phyloP scores from a whole-genome alignment of 73 alveolate genomes.

The Paramecium primaurelia region DNA sequence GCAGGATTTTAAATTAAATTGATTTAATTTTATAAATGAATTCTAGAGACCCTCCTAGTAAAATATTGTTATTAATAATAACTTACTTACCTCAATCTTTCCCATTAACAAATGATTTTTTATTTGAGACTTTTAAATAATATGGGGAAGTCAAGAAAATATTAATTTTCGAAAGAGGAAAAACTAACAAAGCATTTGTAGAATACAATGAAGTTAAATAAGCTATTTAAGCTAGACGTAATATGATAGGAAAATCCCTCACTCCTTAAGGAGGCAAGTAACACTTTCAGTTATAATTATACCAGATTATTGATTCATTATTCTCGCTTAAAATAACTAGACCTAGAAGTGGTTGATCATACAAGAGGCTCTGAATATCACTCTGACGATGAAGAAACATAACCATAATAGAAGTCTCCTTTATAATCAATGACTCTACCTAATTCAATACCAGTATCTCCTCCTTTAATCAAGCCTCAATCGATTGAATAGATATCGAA shows the following conservation, averaged over 20 bases:
- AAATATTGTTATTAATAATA: constrained; percentile 17
- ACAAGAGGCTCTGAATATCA: constrained; percentile 6
- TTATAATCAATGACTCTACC: background rate
- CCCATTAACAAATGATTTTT: constrained; percentile 31
- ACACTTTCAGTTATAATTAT: constrained; percentile 7
- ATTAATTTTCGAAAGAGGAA: constrained; percentile 43
- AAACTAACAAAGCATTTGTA: constrained; percentile 34
- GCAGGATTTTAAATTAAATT: background rate
- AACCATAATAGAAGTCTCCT: background rate
- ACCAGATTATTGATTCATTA: constrained; percentile 7
- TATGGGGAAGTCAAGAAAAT: constrained; percentile 29
- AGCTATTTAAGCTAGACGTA: background rate
- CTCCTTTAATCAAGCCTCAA: background rate
- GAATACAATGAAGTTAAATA: constrained; percentile 26
- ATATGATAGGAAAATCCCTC: constrained; percentile 27
- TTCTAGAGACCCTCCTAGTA: constrained; percentile 45
- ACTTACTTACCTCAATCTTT: background rate
- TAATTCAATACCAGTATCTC: background rate
- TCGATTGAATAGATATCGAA: background rate
- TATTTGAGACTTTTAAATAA: background rate
- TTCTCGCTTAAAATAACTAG: background rate
- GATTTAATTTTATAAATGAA: background rate
- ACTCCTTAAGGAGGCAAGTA: constrained; percentile 7
- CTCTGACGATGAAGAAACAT: background rate
- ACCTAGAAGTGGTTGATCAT: constrained; percentile 33